Base-by-base conservation (phyloP, 2,329 filamentous ascomycete species). In the Calonectria montana region DNA sequence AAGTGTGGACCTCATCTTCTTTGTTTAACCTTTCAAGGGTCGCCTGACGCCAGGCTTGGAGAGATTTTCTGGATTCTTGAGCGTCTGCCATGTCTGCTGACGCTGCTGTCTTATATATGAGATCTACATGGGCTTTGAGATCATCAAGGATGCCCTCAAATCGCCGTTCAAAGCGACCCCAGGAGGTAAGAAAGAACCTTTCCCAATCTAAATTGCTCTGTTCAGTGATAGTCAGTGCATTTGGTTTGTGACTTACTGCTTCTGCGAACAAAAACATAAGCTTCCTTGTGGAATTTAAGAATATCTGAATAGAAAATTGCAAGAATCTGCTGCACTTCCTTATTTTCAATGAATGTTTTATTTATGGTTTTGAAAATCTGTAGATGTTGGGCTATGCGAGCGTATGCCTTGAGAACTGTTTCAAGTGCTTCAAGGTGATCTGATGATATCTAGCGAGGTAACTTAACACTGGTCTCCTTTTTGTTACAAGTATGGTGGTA, bases 291-390 rank as follows among this genome's bases (percentile, higher is more conserved):
- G 43, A 89, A 89, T 15, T 84, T 71, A 0, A 89, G 77, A 23
- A 89, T 87, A n/a, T 89, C 85, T 0, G 82, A 76, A 47, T 88
- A 89, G 37, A 87, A 85, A 0, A 85, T 69, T 0, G 84, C 85
- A 0, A 88, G 71, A 0, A 84, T 81, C 13, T 83, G 74, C 39
- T 87, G 84, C 37, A 89, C 84, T 0, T 83, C 76, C 0, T 71
- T 35, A 6, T 85, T 75, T 0, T 63, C 66, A 1, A 45, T 55
- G 23, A 86, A 86, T 0, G 81, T 72, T 1, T 76, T 9, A 2
- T 75, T 70, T 0, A 88, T 76, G 0, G 81, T 72, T 31, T 81
- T 75, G 70, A 88, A 86, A 0, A 86, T 78, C 1, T 74, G 73
- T 2, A 89, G 75, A 0, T 80, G 77, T 0, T 82, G 80, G 1